Evolutionary conservation across 2,329 filamentous ascomycete species (phyloP).

Genomic region (Emergomyces africanus): DNA sequence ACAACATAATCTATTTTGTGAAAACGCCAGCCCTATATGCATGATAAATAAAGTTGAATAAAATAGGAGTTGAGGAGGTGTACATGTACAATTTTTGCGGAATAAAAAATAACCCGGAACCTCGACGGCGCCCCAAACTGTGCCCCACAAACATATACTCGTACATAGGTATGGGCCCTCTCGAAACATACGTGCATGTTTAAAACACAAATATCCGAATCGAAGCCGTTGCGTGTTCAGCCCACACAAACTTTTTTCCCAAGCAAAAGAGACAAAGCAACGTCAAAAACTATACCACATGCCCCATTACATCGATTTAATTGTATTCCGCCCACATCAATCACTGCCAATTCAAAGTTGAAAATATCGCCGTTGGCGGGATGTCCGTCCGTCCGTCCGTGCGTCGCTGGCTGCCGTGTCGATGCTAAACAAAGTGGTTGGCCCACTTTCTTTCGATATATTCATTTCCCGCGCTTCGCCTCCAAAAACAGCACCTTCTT

Average conservation of each 20-base stretch:
- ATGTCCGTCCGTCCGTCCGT: neutral
- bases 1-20: neutral
- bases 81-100: neutral
- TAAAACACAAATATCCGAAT: neutral
- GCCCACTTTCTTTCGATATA: neutral
- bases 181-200: neutral
- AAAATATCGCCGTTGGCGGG: neutral
- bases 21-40: constrained; percentile 1
- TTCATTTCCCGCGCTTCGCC: constrained; percentile 54
- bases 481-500: constrained; percentile 95
- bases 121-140: neutral
- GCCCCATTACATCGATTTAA: neutral
- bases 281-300: neutral
- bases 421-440: neutral
- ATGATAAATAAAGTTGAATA: neutral
- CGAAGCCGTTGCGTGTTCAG: neutral
- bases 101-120: neutral
- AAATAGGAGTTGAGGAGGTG: no score
- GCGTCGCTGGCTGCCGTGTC: neutral
- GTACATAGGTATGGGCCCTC: neutral
- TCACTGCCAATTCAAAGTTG: neutral
- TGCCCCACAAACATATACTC: neutral
- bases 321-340: neutral
- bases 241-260: neutral
- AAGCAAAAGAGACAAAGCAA: neutral